These are phyloP conservation scores for Parachaetomium inaequale DNA, from an alignment of 495 filamentous ascomycete genomes.

Conservation along the genomic window DNA sequence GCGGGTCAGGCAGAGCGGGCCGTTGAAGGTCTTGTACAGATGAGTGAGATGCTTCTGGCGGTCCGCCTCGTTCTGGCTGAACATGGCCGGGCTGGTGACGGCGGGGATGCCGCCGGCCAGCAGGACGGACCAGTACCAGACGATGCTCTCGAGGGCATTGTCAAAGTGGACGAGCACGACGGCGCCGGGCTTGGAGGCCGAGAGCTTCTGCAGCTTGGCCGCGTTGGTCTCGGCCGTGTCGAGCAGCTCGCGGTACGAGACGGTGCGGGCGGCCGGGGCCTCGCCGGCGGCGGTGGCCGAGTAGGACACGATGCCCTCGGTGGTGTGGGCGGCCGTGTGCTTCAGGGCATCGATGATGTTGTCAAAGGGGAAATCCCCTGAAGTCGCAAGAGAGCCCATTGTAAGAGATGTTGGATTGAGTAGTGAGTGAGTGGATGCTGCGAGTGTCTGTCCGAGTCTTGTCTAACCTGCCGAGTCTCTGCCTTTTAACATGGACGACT, in stretches of 20 bases:
- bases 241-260: constrained; percentile 13
- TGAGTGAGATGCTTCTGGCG: constrained; percentile 7
- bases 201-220: constrained; percentile 5
- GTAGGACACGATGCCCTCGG: constrained; percentile 8
- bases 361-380: constrained; percentile 9
- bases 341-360: constrained; percentile 11
- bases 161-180: constrained; percentile 12
- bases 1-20: neutral
- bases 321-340: constrained; percentile 3
- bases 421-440: too few relatives aligned
- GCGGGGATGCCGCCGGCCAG: constrained; percentile 9
- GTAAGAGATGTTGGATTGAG: neutral
- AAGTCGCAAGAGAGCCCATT: constrained; percentile 4
- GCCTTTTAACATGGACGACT: neutral
- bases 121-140: constrained; percentile 13
- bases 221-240: constrained; percentile 11
- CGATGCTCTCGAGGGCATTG: constrained; percentile 9
- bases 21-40: constrained; percentile 7
- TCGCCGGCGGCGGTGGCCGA: neutral
- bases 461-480: too few relatives aligned
- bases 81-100: constrained; percentile 14
- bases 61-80: constrained; percentile 8
- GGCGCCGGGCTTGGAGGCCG: neutral
- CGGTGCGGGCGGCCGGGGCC: neutral
- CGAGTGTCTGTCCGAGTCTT: too few relatives aligned